phyloP scores from a whole-genome alignment of 202 grass and related monocot genomes.

The Schoenoplectus triqueter region DNA sequence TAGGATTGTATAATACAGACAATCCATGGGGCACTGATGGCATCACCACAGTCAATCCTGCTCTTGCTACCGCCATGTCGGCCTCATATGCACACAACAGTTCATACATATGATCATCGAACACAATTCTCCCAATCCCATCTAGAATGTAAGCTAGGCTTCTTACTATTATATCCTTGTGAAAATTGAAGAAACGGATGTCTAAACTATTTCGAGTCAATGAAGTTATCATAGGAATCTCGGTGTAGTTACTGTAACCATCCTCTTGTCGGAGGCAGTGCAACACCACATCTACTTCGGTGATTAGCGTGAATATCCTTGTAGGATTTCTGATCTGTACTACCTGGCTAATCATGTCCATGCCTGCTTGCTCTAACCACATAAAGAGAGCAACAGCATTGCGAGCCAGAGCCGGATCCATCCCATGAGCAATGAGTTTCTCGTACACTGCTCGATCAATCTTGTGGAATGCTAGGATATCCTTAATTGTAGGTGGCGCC shows the following conservation, averaged over 20 bases:
- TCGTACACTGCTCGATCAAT: constrained; percentile 42
- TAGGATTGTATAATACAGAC: constrained; percentile 10
- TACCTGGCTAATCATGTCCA: constrained; percentile 36
- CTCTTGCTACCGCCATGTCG: not conserved
- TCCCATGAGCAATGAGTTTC: constrained; percentile 11
- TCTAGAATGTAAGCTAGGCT: constrained; percentile 53
- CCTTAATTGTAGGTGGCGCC: constrained; percentile 40
- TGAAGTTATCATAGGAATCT: constrained; percentile 43
- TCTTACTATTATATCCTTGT: constrained; percentile 43
- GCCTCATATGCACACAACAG: constrained; percentile 37
- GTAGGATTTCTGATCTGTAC: not conserved
- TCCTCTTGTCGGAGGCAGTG: constrained; percentile 29
- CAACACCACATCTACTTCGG: constrained; percentile 38
- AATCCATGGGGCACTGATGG: constrained; percentile 27
- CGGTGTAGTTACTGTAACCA: not conserved
- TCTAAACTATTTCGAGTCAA: constrained; percentile 18
- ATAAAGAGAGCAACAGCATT: constrained; percentile 57
- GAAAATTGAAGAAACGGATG: constrained; percentile 42
- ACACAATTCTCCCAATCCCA: constrained; percentile 44
- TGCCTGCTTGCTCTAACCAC: constrained; percentile 48
- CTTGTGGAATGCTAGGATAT: constrained; percentile 46
- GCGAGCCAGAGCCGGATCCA: constrained; percentile 20
- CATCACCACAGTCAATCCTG: not conserved
- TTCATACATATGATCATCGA: constrained; percentile 46
- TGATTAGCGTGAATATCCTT: not conserved